These are phyloP conservation scores for Apiospora saccharicola DNA, from an alignment of 2,329 filamentous ascomycete species.

Conservation along the genomic window DNA sequence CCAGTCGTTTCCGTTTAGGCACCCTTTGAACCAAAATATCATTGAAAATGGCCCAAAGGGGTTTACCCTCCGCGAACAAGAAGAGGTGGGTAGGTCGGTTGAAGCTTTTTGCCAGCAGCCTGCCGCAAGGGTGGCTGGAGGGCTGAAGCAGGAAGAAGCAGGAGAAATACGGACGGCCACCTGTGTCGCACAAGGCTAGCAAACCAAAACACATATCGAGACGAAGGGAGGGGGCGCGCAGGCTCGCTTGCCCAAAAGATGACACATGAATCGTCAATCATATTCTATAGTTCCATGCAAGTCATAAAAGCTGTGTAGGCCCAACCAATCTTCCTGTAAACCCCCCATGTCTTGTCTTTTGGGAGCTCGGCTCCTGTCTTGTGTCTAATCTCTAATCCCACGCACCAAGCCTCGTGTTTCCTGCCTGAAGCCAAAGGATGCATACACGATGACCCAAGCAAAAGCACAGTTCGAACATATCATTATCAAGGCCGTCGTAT, in stretches of 20 bases:
- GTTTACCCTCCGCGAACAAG: too few species aligned
- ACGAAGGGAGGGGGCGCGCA: background rate
- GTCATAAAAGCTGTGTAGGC: slow-evolving; percentile 1
- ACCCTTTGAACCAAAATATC: too few species aligned
- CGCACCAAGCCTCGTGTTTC: background rate
- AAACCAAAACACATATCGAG: background rate
- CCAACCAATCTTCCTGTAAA: background rate
- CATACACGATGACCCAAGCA: background rate
- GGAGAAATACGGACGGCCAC: too few species aligned
- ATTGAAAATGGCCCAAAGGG: too few species aligned
- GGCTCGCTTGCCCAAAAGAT: background rate
- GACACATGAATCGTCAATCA: background rate
- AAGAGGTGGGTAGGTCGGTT: too few species aligned
- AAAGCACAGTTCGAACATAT: background rate
- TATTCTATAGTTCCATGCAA: slow-evolving; percentile 20
- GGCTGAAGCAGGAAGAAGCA: too few species aligned
- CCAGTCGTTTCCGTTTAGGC: background rate
- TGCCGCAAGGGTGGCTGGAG: too few species aligned
- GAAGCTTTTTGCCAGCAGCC: too few species aligned
- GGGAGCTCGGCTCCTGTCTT: background rate
- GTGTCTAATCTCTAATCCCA: slow-evolving; percentile 3
- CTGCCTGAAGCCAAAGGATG: background rate
- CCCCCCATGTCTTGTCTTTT: background rate
- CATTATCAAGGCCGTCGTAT: background rate
- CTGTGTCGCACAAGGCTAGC: too few species aligned